These are phyloP conservation scores for Tagetes erecta DNA, from an alignment of 129 eudicot species.

Conservation along the genomic window DNA sequence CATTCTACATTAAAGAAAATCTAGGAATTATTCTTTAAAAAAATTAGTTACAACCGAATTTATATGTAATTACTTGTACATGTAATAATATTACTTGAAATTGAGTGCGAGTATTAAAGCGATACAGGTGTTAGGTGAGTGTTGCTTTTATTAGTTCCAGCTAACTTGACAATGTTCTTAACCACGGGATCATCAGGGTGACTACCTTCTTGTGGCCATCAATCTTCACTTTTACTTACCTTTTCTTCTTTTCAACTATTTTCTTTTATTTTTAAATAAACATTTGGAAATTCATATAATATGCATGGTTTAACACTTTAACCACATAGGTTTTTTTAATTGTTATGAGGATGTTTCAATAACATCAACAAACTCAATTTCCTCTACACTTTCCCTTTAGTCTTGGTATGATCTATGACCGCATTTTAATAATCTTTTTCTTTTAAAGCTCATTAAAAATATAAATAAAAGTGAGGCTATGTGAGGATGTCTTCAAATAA, in stretches of 20 bases:
- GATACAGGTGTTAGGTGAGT: background rate
- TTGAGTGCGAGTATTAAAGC: background rate
- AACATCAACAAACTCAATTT: too few relatives aligned
- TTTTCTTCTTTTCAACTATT: background rate
- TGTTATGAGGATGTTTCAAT: background rate
- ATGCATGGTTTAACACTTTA: background rate
- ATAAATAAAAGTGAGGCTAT: background rate
- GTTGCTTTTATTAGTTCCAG: constrained; percentile 27
- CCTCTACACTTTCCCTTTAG: too few relatives aligned
- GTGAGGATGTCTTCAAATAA: too few relatives aligned
- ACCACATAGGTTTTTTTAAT: too few relatives aligned
- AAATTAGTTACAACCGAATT: background rate
- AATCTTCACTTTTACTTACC: constrained; percentile 10
- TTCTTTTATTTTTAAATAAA: too few relatives aligned
- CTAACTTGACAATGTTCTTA: constrained; percentile 29
- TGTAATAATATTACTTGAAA: background rate
- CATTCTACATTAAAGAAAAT: too few relatives aligned
- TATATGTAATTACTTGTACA: background rate
- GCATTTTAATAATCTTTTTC: too few relatives aligned
- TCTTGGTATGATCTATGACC: too few relatives aligned
- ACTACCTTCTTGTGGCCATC: constrained; percentile 27
- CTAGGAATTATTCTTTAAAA: too few relatives aligned
- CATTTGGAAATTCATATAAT: background rate
- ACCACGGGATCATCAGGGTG: constrained; percentile 36
- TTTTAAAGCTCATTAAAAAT: background rate